Evolutionary conservation across 2,329 filamentous ascomycete species (phyloP), one percentile per base, ranked within the genome.

Genomic region (Lomentospora prolificans): DNA sequence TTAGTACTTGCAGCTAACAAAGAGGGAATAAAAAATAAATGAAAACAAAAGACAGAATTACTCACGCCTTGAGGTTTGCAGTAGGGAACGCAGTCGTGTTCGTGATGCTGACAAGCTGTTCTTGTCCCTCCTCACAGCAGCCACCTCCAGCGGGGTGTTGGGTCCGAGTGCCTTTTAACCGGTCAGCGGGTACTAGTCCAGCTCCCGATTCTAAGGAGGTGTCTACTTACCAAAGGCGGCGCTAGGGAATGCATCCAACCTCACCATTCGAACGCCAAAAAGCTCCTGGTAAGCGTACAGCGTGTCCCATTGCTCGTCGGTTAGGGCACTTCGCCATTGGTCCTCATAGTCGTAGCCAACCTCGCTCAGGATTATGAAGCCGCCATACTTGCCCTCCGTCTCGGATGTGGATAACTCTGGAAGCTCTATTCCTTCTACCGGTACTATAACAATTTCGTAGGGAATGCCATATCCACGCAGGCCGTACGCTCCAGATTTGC

Each of bases 381-480:
- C 80, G 17, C 79, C 81, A 61, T 77, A 84, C 63, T 81, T 82
- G 58, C 81, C 81, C 55, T 70, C 65, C 3, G 68, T 71, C 0
- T 68, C 61, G 2, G 72, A 73, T 14, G 70, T 69, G 61, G 77
- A 82, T 28, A 85, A 71, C 0, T 66, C 59, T 0, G 81, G 81
- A 27, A 85, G 72, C n/a, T 67, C 61, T 2, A 72, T 67, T 10
- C 81, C 81, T 4, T 64, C 62, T 60, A 78, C 70, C 4, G 80
- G 79, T n/a, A 85, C 78, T 19, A 77, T 59, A 8, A 82, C 62
- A 3, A 75, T 70, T 60, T 82, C 70, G 61, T 75, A 84, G 1
- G 80, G 80, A 58, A 85, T 84, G 30, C 79, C 81, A 61, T 85
- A 84, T 56, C 73, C 80, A 62, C 80, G 76, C 7, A 85, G 72